Conservation (phyloP, 441 rosid species). For the Populus hybrid region DNA sequence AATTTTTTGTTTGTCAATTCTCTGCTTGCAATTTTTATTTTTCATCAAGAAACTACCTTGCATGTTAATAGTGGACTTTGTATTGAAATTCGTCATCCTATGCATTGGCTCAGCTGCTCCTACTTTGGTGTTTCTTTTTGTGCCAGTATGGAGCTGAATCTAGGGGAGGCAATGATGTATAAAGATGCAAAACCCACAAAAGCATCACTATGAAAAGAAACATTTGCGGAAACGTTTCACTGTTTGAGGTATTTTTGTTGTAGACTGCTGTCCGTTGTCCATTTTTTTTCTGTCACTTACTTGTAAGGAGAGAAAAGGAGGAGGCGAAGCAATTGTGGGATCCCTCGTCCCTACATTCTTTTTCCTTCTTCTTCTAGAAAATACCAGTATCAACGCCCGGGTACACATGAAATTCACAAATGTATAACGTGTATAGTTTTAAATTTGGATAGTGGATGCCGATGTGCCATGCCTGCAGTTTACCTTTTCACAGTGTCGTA, state of each 20-base stretch:
- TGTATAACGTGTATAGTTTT: not conserved
- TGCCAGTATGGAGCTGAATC: constrained; percentile 9
- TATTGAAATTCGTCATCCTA: not conserved
- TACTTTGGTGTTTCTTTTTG: not conserved
- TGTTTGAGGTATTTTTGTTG: not conserved
- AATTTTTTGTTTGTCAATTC: not conserved
- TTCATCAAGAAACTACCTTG: not conserved
- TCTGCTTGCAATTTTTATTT: not conserved
- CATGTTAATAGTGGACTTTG: not conserved
- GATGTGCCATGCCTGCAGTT: not conserved
- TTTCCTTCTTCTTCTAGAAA: not conserved
- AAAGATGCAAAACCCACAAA: not conserved
- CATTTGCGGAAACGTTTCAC: not conserved
- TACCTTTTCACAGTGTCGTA: not conserved
- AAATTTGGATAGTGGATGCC: not conserved
- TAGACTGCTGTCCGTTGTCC: not conserved
- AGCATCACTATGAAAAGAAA: not conserved
- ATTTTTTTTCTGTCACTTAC: not conserved
- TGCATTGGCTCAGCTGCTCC: constrained; percentile 10
- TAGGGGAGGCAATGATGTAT: not conserved
- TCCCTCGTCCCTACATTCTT: not conserved
- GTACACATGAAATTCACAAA: not conserved
- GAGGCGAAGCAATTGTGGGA: not conserved
- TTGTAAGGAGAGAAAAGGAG: not conserved
- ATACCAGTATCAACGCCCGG: not conserved